Base-by-base conservation (phyloP, 2,329 filamentous ascomycete species). In the Fusarium longipes region DNA sequence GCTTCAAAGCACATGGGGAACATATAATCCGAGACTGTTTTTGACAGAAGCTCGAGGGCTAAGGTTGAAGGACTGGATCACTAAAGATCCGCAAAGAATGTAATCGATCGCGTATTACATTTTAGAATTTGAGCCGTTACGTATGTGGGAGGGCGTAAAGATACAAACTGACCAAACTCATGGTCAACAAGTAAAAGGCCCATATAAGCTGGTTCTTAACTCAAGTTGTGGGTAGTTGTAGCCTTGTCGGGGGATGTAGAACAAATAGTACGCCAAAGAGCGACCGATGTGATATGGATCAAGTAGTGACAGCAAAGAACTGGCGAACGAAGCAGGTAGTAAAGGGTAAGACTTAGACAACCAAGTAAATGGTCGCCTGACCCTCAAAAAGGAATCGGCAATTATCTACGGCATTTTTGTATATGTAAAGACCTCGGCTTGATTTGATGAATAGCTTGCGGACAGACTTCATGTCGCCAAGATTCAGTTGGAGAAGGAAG, bases 401-500 rank as follows among this genome's bases (percentile, higher is more conserved):
- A 44, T 56, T 57, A 17, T 33, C 10, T 9, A 15, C 27, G 27
- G 29, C 36, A 38, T 36, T 29, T 11, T 9, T 32, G 15, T 24
- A 49, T 35, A 53, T 42, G 44, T 24, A 7, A 33, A 36, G 27
- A 36, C 47, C 33, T 44, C 39, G 17, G 22, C 24, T 40, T 47
- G 33, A 35, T 20, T 15, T 32, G 27, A 48, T 35, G 22, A 36
- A 8, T 12, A 33, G 25, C 30, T 43, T n/a, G 20, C 20, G 55
- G 29, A n/a, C 43, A 42, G 45, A 42, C 15, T 24, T 22, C 10
- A n/a, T 30, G 36, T 24, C 29, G 36, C 45, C 35, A 36, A 43
- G 55, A 52, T 38, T 44, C 49, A 43, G 36, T 22, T 29, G 25
- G 14, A 18, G 8, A 17, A 53, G 45, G 38, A 68, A 68, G 47